A percentile compares a stretch with the other conserved stretches of the same genome.
phyloP scores from a whole-genome alignment of 495 filamentous ascomycete genomes.

The Platismatia glauca region DNA sequence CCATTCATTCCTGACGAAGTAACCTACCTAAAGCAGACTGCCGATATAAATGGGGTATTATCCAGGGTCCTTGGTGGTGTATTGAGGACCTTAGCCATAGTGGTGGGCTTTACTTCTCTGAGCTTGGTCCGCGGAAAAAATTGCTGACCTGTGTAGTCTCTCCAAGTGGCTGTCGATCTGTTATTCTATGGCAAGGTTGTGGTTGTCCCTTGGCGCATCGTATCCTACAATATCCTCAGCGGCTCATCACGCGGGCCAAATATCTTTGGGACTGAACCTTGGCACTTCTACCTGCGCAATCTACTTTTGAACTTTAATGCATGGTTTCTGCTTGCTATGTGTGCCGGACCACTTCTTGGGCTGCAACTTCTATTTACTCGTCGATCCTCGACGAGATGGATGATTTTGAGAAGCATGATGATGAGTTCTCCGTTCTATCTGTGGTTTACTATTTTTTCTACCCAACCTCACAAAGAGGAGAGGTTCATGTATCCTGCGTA shows the following conservation, averaged over 20 bases:
- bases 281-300: slow-evolving; percentile 94
- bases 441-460: slow-evolving; percentile 86
- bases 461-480: slow-evolving; percentile 96
- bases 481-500: slow-evolving; percentile 98
- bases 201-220: slow-evolving; percentile 82
- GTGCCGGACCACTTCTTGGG: slow-evolving; percentile 53
- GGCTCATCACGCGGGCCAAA: slow-evolving; percentile 69
- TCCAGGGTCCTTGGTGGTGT: slow-evolving; percentile 56
- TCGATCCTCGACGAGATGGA: slow-evolving; percentile 34
- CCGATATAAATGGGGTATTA: slow-evolving; percentile 47
- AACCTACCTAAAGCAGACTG: slow-evolving; percentile 50
- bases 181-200: slow-evolving; percentile 74
- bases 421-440: slow-evolving; percentile 82
- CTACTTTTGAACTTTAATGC: slow-evolving; percentile 90
- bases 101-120: slow-evolving; percentile 46
- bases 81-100: slow-evolving; percentile 52
- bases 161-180: slow-evolving; percentile 59
- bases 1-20: slow-evolving; percentile 76
- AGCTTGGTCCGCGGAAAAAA: background rate
- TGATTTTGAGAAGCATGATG: slow-evolving; percentile 58
- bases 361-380: slow-evolving; percentile 39
- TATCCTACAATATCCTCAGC: slow-evolving; percentile 90
- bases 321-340: slow-evolving; percentile 80
- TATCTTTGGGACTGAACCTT: slow-evolving; percentile 94
- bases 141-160: slow-evolving; percentile 30